Percentiles rank a stretch among this genome's conserved stretches.
Conservation (phyloP, 805 yeast species). For the Clavispora fructus region DNA sequence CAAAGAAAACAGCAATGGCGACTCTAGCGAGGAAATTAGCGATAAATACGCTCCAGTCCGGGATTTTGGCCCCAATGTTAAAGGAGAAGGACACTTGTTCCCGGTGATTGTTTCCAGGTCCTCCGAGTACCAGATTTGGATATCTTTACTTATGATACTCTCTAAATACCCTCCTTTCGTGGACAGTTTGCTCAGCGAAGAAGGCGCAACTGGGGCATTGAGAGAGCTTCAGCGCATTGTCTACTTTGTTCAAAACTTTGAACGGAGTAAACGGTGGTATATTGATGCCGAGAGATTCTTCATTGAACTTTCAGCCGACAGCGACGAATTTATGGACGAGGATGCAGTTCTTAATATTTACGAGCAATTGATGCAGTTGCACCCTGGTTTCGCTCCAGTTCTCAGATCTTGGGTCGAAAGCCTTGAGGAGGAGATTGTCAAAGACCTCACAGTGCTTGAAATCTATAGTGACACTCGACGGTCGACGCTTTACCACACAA, state of each 20-base stretch:
- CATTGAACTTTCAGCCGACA: conserved; percentile 14
- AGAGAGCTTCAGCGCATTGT: conserved; percentile 19
- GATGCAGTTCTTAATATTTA: conserved; percentile 17
- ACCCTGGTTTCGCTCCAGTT: conserved; percentile 11
- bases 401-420: conserved; percentile 27
- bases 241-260: conserved; percentile 12
- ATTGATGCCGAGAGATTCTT: conserved; percentile 17
- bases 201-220: conserved; percentile 9
- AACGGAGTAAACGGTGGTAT: conserved; percentile 13
- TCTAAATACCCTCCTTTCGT: conserved; percentile 32
- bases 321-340: conserved; percentile 15
- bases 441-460: conserved; percentile 24
- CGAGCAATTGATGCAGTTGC: conserved; percentile 12
- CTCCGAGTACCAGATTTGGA: conserved; percentile 21
- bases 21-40: neutral
- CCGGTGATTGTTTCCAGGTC: conserved; percentile 8
- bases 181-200: conserved; percentile 18
- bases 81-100: conserved; percentile 6
- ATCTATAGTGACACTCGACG: conserved; percentile 27
- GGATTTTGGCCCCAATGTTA: conserved; percentile 9
- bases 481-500: conserved; percentile 24
- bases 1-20: neutral
- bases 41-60: neutral
- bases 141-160: conserved; percentile 36
- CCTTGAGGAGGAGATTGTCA: conserved; percentile 19